Percentiles rank a stretch among this genome's conserved stretches.
Evolutionary conservation across 768 basidiomycete species (phyloP).

Genomic region (Termitomyces sp.): DNA sequence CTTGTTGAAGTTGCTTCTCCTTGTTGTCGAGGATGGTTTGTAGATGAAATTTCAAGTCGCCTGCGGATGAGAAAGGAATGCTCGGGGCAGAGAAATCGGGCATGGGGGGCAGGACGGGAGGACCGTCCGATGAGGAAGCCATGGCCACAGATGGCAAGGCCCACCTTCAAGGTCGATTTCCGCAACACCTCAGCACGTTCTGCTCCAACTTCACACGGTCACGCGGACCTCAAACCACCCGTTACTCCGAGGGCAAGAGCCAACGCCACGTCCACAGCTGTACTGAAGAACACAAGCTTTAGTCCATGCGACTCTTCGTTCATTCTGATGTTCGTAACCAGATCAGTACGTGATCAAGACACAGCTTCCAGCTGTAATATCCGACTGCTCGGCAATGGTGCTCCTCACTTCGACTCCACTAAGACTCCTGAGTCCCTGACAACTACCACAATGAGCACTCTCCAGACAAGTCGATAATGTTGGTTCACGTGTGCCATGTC

Average conservation of each 20-base stretch:
- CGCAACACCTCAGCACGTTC: slow-evolving; percentile 21
- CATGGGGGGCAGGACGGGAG: slow-evolving; percentile 28
- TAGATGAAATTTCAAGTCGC: slow-evolving; percentile 60
- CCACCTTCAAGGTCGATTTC: slow-evolving; percentile 11
- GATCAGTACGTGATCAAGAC: not conserved
- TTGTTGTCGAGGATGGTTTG: slow-evolving; percentile 81
- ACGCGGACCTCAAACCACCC: slow-evolving; percentile 9
- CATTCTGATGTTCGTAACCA: not conserved
- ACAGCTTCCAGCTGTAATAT: not conserved
- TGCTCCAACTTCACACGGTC: slow-evolving; percentile 24
- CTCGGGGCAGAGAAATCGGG: slow-evolving; percentile 39
- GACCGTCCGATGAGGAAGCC: slow-evolving; percentile 39
- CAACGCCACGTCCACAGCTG: not conserved
- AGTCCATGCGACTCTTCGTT: not conserved
- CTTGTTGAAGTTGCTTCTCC: slow-evolving; percentile 89
- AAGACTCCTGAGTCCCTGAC: too few relatives aligned
- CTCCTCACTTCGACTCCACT: not conserved
- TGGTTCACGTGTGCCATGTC: not conserved
- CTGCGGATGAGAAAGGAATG: slow-evolving; percentile 45
- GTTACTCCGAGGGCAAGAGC: not conserved
- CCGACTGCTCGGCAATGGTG: not conserved
- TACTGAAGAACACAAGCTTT: not conserved
- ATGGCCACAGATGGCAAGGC: slow-evolving; percentile 27
- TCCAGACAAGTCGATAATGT: not conserved
- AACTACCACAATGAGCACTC: not conserved